These are phyloP conservation scores for Fimicolochytrium jonesii DNA, from an alignment of 192 early-diverging fungal genomes.

Conservation along the genomic window DNA sequence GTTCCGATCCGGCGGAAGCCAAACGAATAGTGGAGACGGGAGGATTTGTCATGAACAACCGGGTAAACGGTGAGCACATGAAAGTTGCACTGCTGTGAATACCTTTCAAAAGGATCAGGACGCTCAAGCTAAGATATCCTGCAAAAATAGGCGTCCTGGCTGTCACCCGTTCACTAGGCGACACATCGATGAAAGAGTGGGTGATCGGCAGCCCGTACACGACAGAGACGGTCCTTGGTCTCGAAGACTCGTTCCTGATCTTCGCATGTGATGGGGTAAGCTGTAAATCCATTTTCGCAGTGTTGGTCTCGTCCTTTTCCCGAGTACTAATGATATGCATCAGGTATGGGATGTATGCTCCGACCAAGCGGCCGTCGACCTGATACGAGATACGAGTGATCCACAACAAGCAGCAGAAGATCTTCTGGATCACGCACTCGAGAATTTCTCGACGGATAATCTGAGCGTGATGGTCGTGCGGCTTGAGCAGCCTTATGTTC, in stretches of 20 bases:
- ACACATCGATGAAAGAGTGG: conserved; percentile 94
- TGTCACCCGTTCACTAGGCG: conserved; percentile 93
- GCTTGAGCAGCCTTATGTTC: conserved; percentile 22
- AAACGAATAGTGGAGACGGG: conserved; percentile 88
- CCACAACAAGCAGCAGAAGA: conserved; percentile 74
- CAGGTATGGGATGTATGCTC: conserved; percentile 97
- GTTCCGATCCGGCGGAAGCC: conserved; percentile 83
- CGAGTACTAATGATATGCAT: too few species aligned
- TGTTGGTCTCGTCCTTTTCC: background rate
- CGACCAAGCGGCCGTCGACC: conserved; percentile 88
- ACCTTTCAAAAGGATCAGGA: too few species aligned
- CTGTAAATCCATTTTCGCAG: background rate
- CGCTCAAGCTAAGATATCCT: too few species aligned
- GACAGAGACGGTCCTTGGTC: conserved; percentile 76
- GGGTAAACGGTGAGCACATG: conserved; percentile 77
- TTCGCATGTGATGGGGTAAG: conserved; percentile 96
- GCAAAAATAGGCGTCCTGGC: conserved; percentile 91
- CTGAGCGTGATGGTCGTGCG: conserved; percentile 73
- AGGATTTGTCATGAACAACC: conserved; percentile 96
- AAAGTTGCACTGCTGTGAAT: too few species aligned
- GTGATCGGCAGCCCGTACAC: conserved; percentile 95
- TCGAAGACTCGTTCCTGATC: conserved; percentile 78
- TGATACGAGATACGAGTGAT: conserved; percentile 70
- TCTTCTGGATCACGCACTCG: conserved; percentile 80
- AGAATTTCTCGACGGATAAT: conserved; percentile 94